Conservation (phyloP, 2,329 filamentous ascomycete species). For the Drechslerella coelobrocha region DNA sequence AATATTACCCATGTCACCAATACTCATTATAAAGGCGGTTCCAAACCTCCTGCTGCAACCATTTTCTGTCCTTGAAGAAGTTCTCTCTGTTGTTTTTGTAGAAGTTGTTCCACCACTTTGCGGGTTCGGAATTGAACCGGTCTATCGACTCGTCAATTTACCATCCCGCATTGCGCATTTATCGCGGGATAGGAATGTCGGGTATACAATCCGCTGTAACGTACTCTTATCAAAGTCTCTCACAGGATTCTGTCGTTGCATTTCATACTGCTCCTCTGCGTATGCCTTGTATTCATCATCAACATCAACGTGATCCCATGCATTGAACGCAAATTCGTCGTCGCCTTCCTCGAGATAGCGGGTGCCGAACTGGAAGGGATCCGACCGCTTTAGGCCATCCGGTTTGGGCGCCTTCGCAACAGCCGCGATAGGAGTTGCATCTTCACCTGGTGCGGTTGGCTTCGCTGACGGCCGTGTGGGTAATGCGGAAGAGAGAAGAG, state of each 20-base stretch:
- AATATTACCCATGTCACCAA: neutral
- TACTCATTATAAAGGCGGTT: neutral
- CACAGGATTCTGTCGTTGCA: slow-evolving; percentile 84
- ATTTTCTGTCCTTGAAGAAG: slow-evolving; percentile 99
- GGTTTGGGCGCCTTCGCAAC: slow-evolving; percentile 40
- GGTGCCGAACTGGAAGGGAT: slow-evolving; percentile 93
- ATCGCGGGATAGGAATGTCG: no score
- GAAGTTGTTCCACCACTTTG: slow-evolving; percentile 97
- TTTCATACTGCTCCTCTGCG: slow-evolving; percentile 80
- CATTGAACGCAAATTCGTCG: slow-evolving; percentile 95
- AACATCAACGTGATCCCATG: slow-evolving; percentile 97
- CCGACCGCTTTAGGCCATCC: slow-evolving; percentile 73
- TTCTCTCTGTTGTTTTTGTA: slow-evolving; percentile 97
- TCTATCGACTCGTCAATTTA: slow-evolving; percentile 63
- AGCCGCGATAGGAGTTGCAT: neutral
- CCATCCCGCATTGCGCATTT: no score
- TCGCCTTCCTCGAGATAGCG: slow-evolving; percentile 75
- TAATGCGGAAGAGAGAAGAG: slow-evolving; percentile 31
- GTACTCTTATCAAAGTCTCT: slow-evolving; percentile 89
- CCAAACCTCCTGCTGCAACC: slow-evolving; percentile 80
- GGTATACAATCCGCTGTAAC: slow-evolving; percentile 56
- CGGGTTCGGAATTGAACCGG: slow-evolving; percentile 87
- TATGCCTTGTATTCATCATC: slow-evolving; percentile 87
- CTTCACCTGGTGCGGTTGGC: slow-evolving; percentile 2
- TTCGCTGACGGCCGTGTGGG: slow-evolving; percentile 39